phyloP scores from a whole-genome alignment of 2,329 filamentous ascomycete genomes.

The Tetracladium maxilliforme region DNA sequence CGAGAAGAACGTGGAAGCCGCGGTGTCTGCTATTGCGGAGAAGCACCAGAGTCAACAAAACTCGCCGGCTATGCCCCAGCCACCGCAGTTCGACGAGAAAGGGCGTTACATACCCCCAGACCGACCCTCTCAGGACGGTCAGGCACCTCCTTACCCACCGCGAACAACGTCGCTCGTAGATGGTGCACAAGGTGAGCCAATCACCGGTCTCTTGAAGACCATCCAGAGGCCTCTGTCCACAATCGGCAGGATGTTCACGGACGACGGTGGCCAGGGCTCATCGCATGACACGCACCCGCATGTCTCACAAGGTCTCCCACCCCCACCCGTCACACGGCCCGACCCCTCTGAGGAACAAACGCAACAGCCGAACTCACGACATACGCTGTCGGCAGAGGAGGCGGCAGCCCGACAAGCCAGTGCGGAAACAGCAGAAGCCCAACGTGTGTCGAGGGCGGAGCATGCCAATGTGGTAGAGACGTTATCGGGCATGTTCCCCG shows the following conservation, averaged over 20 bases:
- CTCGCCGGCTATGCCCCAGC: conserved; percentile 14
- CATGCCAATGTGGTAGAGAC: conserved; percentile 89
- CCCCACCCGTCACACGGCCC: too few species aligned
- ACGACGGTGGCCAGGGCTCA: conserved; percentile 34
- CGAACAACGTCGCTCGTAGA: conserved; percentile 40
- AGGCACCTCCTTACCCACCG: conserved; percentile 33
- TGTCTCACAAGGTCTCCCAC: conserved; percentile 21
- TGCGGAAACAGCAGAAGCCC: conserved; percentile 76
- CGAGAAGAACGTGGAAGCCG: conserved; percentile 88
- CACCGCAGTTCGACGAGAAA: conserved; percentile 23
- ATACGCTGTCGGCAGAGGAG: conserved; percentile 58
- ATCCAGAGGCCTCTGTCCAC: conserved; percentile 85
- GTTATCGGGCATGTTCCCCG: conserved; percentile 89
- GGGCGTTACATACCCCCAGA: too few species aligned
- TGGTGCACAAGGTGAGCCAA: conserved; percentile 41
- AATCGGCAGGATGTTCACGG: conserved; percentile 90
- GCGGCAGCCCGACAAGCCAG: conserved; percentile 82
- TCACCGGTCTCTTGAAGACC: conserved; percentile 71
- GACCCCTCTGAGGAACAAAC: conserved; percentile 18
- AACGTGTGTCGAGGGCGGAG: conserved; percentile 68
- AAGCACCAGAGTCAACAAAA: conserved; percentile 52
- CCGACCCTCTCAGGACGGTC: conserved; percentile 29
- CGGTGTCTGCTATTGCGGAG: conserved; percentile 90
- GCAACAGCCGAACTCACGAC: conserved; percentile 8
- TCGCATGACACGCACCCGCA: conserved; percentile 41